Percentiles rank a stretch among this genome's conserved stretches.
phyloP scores from a whole-genome alignment of 345 rosid species.

The Laguncularia racemosa region DNA sequence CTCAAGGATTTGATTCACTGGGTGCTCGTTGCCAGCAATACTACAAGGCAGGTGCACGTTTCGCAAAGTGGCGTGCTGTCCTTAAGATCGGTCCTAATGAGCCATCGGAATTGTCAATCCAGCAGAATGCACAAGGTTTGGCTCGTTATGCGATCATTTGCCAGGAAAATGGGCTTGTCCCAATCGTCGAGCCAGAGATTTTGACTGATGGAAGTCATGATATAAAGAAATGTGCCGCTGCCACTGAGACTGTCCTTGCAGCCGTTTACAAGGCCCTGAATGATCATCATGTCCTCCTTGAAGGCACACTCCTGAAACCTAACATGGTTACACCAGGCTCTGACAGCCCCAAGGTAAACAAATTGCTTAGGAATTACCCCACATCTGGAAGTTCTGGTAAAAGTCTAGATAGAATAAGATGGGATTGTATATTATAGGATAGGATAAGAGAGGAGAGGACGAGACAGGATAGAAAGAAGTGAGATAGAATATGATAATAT shows the following conservation, averaged over 20 bases:
- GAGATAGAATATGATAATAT: too few species aligned
- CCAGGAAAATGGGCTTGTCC: conserved; percentile 90
- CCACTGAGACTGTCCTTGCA: conserved; percentile 72
- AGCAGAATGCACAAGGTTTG: conserved; percentile 87
- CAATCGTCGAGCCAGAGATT: conserved; percentile 89
- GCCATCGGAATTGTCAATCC: conserved; percentile 73
- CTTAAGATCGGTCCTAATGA: conserved; percentile 81
- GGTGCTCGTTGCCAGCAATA: conserved; percentile 78
- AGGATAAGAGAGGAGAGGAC: too few species aligned
- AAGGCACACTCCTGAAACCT: conserved; percentile 93
- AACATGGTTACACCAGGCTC: conserved; percentile 99
- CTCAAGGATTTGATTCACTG: conserved; percentile 85
- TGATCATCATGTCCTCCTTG: conserved; percentile 91
- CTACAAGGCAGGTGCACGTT: conserved; percentile 90
- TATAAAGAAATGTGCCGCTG: conserved; percentile 77
- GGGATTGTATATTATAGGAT: not conserved
- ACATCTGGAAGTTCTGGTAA: too few species aligned
- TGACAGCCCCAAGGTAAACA: conserved; percentile 65
- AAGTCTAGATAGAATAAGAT: not conserved
- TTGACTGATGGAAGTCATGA: conserved; percentile 83
- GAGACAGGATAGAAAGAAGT: too few species aligned
- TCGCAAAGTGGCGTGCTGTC: conserved; percentile 96
- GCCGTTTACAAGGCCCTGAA: conserved; percentile 91
- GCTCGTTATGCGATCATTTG: conserved; percentile 95
- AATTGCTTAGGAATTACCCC: too few species aligned